phyloP scores from a whole-genome alignment of 495 filamentous ascomycete genomes.

The Hyaloscypha bicolor region DNA sequence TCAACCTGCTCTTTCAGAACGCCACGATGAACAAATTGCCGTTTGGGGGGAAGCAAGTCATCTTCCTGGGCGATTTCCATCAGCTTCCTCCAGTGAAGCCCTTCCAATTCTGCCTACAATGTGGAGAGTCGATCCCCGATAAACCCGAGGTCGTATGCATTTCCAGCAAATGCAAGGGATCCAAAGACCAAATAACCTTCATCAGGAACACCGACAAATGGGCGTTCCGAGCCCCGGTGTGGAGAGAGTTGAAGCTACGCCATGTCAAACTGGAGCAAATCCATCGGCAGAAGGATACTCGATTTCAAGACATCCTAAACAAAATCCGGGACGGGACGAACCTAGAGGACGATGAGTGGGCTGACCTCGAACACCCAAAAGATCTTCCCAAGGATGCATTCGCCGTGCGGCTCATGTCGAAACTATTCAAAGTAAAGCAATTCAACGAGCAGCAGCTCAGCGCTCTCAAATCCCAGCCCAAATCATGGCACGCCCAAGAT shows the following conservation, averaged over 20 bases:
- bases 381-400: constrained; percentile 2
- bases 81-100: constrained; percentile 48
- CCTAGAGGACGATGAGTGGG: constrained; percentile 21
- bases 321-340: constrained; percentile 26
- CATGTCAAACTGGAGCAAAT: constrained; percentile 30
- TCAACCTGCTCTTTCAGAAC: constrained; percentile 52
- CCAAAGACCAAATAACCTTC: neutral
- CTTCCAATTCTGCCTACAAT: constrained; percentile 41
- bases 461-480: constrained; percentile 2
- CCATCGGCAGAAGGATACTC: constrained; percentile 28
- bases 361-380: constrained; percentile 14
- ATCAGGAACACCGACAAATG: constrained; percentile 31
- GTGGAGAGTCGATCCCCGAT: constrained; percentile 33
- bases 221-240: constrained; percentile 35
- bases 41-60: constrained; percentile 36
- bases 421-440: constrained; percentile 4
- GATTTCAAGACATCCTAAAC: constrained; percentile 27
- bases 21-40: constrained; percentile 6
- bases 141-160: neutral
- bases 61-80: constrained; percentile 48
- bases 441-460: constrained; percentile 18
- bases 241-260: constrained; percentile 20
- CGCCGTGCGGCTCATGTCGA: constrained; percentile 23
- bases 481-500: constrained; percentile 23
- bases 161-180: neutral